Base-by-base conservation (phyloP, 2,329 filamentous ascomycete genomes). In the Keithomyces neogunnii region DNA sequence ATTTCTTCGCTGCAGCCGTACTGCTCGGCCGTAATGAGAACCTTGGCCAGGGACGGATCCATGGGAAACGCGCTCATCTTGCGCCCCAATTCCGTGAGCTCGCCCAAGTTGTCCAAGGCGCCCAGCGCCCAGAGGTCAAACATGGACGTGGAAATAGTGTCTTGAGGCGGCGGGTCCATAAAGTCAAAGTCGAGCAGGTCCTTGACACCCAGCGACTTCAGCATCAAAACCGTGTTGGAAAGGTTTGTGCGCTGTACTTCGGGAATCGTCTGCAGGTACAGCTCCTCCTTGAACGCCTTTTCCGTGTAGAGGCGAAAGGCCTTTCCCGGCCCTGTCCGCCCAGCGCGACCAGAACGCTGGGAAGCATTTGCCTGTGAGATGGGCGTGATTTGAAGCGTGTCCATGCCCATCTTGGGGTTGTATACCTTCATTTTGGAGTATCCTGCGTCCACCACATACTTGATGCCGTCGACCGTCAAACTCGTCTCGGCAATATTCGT, bases 401-500 rank as follows among this genome's bases (percentile, higher is more conserved):
- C 93, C 93, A 99, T 99, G 52, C 93, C 93, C 89, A 99, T 97
- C 49, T 91, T 88, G 5, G 93, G 91, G 62, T 99, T 99, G 71
- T 97, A 99, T 4, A 99, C 93, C 66, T 99, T 99, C 64, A 97
- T 81, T 67, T 99, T 99, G 2, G 90, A 95, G 68, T 92, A 99
- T 0, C 93, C 93, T 2, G 89, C 84, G 66, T 99, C 93, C 4
- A 99, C 93, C 28, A 99, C 93, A 62, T 96, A 99, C 86, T 97
- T 97, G 69, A 99, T 99, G 58, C 93, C 93, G 64, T 99, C 93
- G 5, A 99, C 93, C 0, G 93, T 99, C 71, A 99, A 75, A 76
- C 90, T 96, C 0, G 93, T 99, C 69, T 99, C 93, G 2, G 93
- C 93, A 68, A 99, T 99, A 62, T 99, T 99, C 33, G 93, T 99